Percentiles rank a stretch among this genome's conserved stretches.
phyloP scores from a whole-genome alignment of 2,329 filamentous ascomycete species.

The Ophiostoma perfectum region DNA sequence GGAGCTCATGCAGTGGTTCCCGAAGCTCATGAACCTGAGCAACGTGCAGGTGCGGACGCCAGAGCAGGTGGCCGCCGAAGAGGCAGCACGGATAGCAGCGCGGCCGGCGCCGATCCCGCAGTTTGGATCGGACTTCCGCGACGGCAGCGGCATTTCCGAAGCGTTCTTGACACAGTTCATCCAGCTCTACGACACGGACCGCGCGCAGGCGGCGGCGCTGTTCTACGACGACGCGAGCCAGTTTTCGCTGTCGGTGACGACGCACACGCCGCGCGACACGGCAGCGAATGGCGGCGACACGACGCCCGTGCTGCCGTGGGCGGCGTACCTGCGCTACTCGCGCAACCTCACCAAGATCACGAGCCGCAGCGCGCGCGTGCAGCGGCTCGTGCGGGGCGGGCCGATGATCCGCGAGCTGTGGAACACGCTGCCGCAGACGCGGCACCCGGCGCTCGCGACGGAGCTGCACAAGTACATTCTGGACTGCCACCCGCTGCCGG shows the following conservation, averaged over 20 bases:
- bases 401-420: conserved; percentile 63
- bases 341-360: conserved; percentile 70
- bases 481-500: conserved; percentile 70
- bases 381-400: conserved; percentile 60
- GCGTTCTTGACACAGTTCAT: conserved; percentile 72
- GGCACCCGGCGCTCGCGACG: conserved; percentile 64
- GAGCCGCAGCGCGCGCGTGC: conserved; percentile 49
- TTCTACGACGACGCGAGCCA: conserved; percentile 72
- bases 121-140: conserved; percentile 63
- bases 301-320: conserved; percentile 55
- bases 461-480: conserved; percentile 72
- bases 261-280: conserved; percentile 44
- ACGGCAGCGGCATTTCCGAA: conserved; percentile 68
- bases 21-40: conserved; percentile 72
- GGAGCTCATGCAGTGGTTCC: conserved; percentile 76
- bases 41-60: conserved; percentile 66
- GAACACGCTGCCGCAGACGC: conserved; percentile 64
- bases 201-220: conserved; percentile 54
- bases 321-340: conserved; percentile 68
- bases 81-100: conserved; percentile 45
- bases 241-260: conserved; percentile 72
- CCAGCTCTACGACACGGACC: conserved; percentile 65
- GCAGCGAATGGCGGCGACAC: conserved; percentile 28
- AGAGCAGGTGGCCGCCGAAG: conserved; percentile 58
- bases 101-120: conserved; percentile 51